Evolutionary conservation across 2,329 filamentous ascomycete species (phyloP), one percentile per base, ranked within the genome.

Genomic region (Moelleriella libera): DNA sequence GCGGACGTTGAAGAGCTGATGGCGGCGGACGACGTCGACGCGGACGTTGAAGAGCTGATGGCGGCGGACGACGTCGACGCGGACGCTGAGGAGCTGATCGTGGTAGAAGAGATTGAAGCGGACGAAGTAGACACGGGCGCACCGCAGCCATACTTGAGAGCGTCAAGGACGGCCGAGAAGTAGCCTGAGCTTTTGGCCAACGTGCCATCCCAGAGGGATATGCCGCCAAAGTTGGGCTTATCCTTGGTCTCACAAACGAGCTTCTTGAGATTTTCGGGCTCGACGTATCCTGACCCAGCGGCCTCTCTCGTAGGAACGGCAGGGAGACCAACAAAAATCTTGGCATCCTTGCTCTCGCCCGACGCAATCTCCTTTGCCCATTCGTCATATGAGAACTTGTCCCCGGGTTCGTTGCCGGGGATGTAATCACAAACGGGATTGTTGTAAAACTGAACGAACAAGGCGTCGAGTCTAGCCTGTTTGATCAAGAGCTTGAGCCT

Each of bases 371-470:
- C 58, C 0, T 45, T 40, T 44, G 58, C 63, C 70, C 70, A 74
- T 11, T 56, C 55, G 45, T 67, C 55, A 54, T 68, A 74, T 51
- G 70, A 72, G 60, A 71, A 68, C 37, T 54, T 53, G 9, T 60
- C 55, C 8, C 58, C 60, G 7, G 58, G 47, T 10, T 51, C 49
- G 50, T 62, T 62, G 45, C 52, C 50, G 12, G 55, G 37, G 50
- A 65, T 54, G 30, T 60, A 57, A 43, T 67, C 62, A 53, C 68
- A 71, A 21, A 45, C 52, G 0, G 54, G 53, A 55, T 72, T 72
- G 62, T 72, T 71, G 60, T 71, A 73, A 57, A 72, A 74, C 58
- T 72, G 70, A 45, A 74, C 57, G 55, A 68, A 71, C 41, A 69
- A 57, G 11, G 64, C 61, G 30, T 69, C 66, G 51, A 74, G 68